phyloP scores from a whole-genome alignment of 73 alveolate genomes.

The Effrenium voratum region DNA sequence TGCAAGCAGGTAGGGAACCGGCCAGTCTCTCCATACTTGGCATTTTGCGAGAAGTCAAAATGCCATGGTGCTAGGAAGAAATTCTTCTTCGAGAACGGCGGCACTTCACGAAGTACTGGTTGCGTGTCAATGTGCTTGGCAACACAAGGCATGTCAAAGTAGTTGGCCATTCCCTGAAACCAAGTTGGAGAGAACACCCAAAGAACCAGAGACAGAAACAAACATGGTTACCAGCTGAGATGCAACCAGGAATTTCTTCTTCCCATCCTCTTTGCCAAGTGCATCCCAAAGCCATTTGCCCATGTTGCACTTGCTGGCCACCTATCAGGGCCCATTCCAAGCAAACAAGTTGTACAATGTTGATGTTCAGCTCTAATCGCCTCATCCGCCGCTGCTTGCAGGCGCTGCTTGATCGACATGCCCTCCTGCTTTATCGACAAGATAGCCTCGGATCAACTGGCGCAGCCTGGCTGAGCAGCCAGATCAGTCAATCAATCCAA shows the following conservation, averaged over 20 bases:
- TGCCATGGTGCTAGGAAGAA: conserved; percentile 20
- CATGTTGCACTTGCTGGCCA: conserved; percentile 1
- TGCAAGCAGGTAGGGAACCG: not conserved
- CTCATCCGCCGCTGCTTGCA: not conserved
- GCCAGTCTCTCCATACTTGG: conserved; percentile 20
- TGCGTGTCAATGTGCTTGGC: not conserved
- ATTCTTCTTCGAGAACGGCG: not conserved
- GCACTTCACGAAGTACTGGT: not conserved
- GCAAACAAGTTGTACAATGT: not conserved
- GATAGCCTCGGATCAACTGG: not conserved
- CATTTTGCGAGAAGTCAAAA: not conserved
- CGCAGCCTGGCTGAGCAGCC: not conserved
- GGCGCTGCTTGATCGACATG: not conserved
- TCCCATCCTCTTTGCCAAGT: not conserved
- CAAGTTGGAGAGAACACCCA: not conserved
- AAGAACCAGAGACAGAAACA: not conserved
- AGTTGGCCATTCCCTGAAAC: not conserved
- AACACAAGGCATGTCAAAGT: not conserved
- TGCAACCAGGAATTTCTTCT: not conserved
- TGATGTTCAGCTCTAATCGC: not conserved
- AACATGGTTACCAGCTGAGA: not conserved
- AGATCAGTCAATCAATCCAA: not conserved
- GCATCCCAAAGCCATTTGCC: not conserved
- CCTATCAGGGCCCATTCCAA: not conserved
- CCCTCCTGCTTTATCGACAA: not conserved